Conservation (phyloP, 768 basidiomycete species). For the Lenzites betulinus region DNA sequence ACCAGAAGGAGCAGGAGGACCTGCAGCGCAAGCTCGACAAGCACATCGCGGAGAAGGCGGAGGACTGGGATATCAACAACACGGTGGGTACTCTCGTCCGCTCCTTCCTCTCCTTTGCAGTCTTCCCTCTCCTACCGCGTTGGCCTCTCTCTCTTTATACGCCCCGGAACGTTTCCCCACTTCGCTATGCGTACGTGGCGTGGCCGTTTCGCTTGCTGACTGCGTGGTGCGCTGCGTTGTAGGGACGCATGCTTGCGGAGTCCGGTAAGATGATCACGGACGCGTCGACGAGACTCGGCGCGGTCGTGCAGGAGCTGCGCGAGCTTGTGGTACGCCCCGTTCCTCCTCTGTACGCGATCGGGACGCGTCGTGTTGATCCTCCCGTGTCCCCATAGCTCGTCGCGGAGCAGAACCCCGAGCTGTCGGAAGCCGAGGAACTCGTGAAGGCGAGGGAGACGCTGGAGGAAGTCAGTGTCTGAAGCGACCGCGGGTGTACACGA, state of each 20-base stretch:
- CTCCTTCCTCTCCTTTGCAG: background rate
- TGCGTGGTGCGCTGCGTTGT: constrained; percentile 1
- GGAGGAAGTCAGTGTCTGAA: constrained; percentile 52
- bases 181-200: too few relatives aligned
- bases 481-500: too few relatives aligned
- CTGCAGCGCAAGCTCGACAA: constrained; percentile 62
- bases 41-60: constrained; percentile 55
- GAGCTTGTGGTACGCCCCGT: constrained; percentile 63
- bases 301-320: constrained; percentile 62
- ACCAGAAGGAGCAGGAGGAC: constrained; percentile 64
- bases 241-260: constrained; percentile 75
- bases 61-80: constrained; percentile 80
- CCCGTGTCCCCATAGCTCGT: constrained; percentile 35
- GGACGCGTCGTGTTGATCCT: background rate
- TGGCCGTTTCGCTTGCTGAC: background rate
- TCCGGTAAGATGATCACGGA: constrained; percentile 81
- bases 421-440: constrained; percentile 37
- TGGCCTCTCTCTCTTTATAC: background rate
- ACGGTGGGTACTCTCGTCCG: constrained; percentile 46
- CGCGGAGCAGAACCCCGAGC: constrained; percentile 45
- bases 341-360: too few relatives aligned
- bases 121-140: background rate
- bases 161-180: background rate
- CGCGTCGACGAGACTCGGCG: constrained; percentile 58
- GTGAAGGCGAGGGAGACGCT: constrained; percentile 57